Base-by-base conservation (phyloP, 148 eudicot species). In the Rheum nobile region DNA sequence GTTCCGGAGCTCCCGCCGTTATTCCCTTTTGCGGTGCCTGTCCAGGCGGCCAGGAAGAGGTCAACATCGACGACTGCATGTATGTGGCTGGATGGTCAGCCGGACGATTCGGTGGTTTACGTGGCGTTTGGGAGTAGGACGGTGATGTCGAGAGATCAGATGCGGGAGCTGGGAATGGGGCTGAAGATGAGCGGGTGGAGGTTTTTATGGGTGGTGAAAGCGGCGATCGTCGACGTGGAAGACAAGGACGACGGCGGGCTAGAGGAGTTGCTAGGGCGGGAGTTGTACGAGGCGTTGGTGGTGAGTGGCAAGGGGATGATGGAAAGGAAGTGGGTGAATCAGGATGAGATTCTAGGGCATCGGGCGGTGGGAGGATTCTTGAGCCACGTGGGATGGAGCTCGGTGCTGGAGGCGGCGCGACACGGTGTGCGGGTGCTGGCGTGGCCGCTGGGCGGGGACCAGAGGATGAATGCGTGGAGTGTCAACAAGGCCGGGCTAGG, bases 331-430 rank as follows among this genome's bases (percentile, higher is more conserved):
- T 81, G 88, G 88, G 85, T 78, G 31, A 63, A 73, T 16, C 88
- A 86, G 55, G 88, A 77, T 34, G 82, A 74, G 77, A 80, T 86
- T 55, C 39, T 88, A 38, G 79, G 75, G 0, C 86, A 88, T 75
- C 83, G 79, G 0, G 74, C 85, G 4, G 39, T 80, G 0, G 86
- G 89, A 19, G 88, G 81, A 11, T 88, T 88, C 29, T 37, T 86
- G 54, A 88, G 79, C 67, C 89, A 86, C 32, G 81, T 85, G 11
- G 89, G 87, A 1, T 88, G 92, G 88, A 86, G 83, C 78, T 88
- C 89, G 37, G 79, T 88, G 70, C 79, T 78, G 77, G 88, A 88
- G 50, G 82, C 88, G 0, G 77, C 84, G 19, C 47, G 61, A 0
- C 43, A 59, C 2, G 89, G 87, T 21, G 63, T 86, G 3, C 88